Conservation (phyloP, 257 asterid genomes). For the Lavandula angustifolia region DNA sequence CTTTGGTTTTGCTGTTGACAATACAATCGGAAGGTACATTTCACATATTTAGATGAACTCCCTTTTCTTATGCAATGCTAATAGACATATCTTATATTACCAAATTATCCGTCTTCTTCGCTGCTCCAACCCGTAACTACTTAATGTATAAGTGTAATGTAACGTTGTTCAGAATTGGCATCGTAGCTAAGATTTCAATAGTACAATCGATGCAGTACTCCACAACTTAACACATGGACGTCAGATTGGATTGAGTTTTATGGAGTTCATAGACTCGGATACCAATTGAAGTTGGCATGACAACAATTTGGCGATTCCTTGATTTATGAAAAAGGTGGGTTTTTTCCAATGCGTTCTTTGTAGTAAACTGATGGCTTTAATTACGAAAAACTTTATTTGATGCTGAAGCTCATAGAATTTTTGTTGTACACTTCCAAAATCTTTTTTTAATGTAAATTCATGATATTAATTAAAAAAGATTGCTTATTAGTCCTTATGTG, state of each 20-base stretch:
- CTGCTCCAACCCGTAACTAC: background rate
- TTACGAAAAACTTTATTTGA: background rate
- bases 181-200: conserved; percentile 26
- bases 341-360: background rate
- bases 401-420: too few species aligned
- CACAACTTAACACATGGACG: conserved; percentile 92
- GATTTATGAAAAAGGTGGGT: conserved; percentile 74
- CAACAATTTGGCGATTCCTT: conserved; percentile 81
- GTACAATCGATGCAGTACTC: conserved; percentile 65
- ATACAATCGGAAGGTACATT: conserved; percentile 88
- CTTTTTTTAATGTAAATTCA: background rate
- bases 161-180: conserved; percentile 2
- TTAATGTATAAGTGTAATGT: too few species aligned
- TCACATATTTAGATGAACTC: background rate
- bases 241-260: conserved; percentile 83
- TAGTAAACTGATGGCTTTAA: conserved; percentile 7
- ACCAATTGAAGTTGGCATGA: conserved; percentile 75
- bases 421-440: background rate
- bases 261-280: conserved; percentile 86
- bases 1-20: conserved; percentile 82
- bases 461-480: too few species aligned
- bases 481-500: too few species aligned
- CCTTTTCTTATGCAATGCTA: background rate
- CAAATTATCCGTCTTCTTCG: background rate
- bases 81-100: background rate